These are phyloP conservation scores for Bisporella sp. DNA, from an alignment of 2,329 filamentous ascomycete genomes.

Conservation along the genomic window DNA sequence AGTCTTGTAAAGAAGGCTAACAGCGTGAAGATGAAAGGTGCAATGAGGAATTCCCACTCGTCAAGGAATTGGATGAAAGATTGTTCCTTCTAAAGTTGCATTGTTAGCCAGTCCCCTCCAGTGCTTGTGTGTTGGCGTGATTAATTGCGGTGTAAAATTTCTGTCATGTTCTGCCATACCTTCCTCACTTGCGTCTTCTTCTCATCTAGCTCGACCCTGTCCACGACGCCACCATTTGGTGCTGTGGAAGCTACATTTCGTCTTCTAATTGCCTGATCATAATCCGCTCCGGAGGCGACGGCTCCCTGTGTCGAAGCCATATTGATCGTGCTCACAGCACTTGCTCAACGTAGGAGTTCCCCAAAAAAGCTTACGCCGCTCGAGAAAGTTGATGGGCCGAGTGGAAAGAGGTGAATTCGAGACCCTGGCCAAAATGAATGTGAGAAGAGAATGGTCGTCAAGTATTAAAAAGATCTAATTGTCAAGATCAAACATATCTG, in stretches of 20 bases:
- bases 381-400: too few species aligned
- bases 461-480: constrained; percentile 21
- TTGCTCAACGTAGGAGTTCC: too few species aligned
- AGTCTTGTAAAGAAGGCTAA: constrained; percentile 60
- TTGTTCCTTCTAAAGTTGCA: constrained; percentile 34
- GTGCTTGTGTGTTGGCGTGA: neutral
- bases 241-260: constrained; percentile 42
- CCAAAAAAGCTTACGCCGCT: too few species aligned
- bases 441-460: constrained; percentile 10
- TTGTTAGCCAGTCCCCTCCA: constrained; percentile 15
- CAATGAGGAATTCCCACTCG: constrained; percentile 56
- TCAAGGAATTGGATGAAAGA: constrained; percentile 56
- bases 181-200: constrained; percentile 53
- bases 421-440: neutral
- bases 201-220: constrained; percentile 41
- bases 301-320: constrained; percentile 40
- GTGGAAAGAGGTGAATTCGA: neutral
- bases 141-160: neutral
- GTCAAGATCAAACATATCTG: constrained; percentile 21
- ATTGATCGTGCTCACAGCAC: constrained; percentile 3
- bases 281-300: constrained; percentile 53
- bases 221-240: constrained; percentile 29
- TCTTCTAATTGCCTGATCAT: constrained; percentile 46
- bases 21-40: constrained; percentile 53
- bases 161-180: constrained; percentile 30